Evolutionary conservation across 768 basidiomycete genomes (phyloP).

Genomic region (Leccinum rimulosum): DNA sequence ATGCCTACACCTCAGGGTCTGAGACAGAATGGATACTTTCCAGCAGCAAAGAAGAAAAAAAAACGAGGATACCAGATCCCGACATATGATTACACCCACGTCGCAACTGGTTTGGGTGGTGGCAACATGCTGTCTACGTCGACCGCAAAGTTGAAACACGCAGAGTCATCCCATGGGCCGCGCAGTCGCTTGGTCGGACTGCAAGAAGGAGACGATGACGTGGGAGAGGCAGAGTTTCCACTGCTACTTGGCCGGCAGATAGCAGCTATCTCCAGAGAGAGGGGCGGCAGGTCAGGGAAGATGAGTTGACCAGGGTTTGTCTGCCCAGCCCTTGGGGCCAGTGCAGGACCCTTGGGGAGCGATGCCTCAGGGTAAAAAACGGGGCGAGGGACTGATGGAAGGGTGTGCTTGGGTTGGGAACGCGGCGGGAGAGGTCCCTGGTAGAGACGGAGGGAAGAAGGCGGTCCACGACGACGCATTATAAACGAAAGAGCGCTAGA

Average conservation of each 20-base stretch:
- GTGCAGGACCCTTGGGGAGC: constrained; percentile 21
- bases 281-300: constrained; percentile 24
- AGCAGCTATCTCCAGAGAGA: constrained; percentile 21
- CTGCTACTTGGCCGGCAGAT: constrained; percentile 17
- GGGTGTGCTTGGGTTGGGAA: constrained; percentile 56
- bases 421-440: constrained; percentile 63
- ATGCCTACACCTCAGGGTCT: background rate
- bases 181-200: constrained; percentile 29
- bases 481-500: background rate
- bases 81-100: constrained; percentile 9
- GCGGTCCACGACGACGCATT: constrained; percentile 71
- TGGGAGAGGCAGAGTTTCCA: constrained; percentile 5
- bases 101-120: constrained; percentile 45
- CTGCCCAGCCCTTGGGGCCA: constrained; percentile 17
- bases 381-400: constrained; percentile 66
- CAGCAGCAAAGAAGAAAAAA: background rate
- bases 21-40: constrained; percentile 2
- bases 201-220: constrained; percentile 16
- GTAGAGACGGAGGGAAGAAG: constrained; percentile 60
- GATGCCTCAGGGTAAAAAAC: constrained; percentile 38
- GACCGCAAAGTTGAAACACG: constrained; percentile 40
- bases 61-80: background rate
- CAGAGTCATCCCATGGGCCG: constrained; percentile 61
- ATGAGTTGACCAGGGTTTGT: constrained; percentile 3
- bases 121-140: constrained; percentile 48